Evolutionary conservation across 208 protist species (phyloP), one percentile per base, ranked within the genome.

Genomic region (Crithidia expoeki): DNA sequence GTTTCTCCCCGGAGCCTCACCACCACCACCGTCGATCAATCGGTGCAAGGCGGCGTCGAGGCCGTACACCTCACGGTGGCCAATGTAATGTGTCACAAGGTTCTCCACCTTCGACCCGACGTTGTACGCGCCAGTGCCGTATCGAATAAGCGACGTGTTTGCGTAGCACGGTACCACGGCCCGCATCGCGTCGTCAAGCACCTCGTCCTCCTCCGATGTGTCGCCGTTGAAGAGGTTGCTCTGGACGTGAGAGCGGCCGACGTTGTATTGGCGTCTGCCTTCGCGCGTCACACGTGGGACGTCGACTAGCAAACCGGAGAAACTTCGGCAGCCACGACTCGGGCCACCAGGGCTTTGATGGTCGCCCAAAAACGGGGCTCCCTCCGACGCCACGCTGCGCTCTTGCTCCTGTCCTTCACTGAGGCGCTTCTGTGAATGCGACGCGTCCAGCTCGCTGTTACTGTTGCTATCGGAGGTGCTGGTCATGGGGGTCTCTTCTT

Each of bases 121-220:
- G 68, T 95, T 95, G 79, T 95, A 95, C 25, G 87, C 86, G n/a
- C 81, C 81, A 42, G 78, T 68, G 21, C 86, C 88, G 68, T 94
- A 95, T 12, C 90, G 83, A 23, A 95, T 80, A 27, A 84, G 72
- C 10, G 66, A 79, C 21, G 74, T 66, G 46, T 80, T 73, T 2
- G 79, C 76, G 73, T 91, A 95, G 34, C 71, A 53, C 16, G 90
- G 90, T 42, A 93, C 88, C 50, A 93, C 88, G 2, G 83, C 90
- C 5, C 84, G 80, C 69, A 94, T 85, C n/a, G 86, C 89, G 65
- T 95, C 89, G 50, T 92, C 83, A 57, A 90, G 69, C 34, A 90
- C 79, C 56, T 89, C 86, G 68, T 93, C 87, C 52, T 91, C 85
- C 36, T 88, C 83, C 34, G 87, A 90, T 17, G 73, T 80, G 23